phyloP scores from a whole-genome alignment of 306 rosid genomes.

The Acacia acuminata region DNA sequence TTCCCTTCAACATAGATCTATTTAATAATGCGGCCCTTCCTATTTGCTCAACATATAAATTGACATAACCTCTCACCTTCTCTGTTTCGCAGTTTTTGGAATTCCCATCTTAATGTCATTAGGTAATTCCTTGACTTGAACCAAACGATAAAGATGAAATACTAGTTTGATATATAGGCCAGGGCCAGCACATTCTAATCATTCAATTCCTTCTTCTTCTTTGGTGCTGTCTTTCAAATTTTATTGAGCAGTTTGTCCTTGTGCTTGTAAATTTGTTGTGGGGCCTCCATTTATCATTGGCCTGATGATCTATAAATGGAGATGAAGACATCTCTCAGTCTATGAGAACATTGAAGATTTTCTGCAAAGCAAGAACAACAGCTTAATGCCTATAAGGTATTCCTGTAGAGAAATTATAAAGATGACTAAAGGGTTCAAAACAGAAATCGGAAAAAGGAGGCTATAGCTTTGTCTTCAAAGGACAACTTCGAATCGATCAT shows the following conservation, averaged over 20 bases:
- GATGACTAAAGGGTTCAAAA: background rate
- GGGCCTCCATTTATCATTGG: background rate
- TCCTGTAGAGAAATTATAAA: constrained; percentile 10
- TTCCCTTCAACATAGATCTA: background rate
- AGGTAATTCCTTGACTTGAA: background rate
- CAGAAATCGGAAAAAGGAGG: constrained; percentile 18
- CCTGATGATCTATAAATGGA: background rate
- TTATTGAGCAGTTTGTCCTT: background rate
- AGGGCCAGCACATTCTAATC: background rate
- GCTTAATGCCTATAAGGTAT: background rate
- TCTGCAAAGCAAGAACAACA: background rate
- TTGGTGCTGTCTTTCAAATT: background rate
- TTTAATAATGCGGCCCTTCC: background rate
- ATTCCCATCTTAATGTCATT: background rate
- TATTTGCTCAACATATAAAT: background rate
- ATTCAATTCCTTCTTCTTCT: background rate
- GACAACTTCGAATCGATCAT: constrained; percentile 8
- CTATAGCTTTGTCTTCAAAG: constrained; percentile 34
- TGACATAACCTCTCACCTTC: background rate
- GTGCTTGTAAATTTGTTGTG: background rate
- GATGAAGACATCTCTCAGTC: background rate
- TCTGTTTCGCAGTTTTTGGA: background rate
- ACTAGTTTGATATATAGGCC: background rate
- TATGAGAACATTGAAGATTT: background rate
- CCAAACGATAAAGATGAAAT: background rate